A percentile compares a stretch with the other conserved stretches of the same genome.
These are phyloP conservation scores for Populus simonii DNA, from an alignment of 345 rosid genomes.

Conservation along the genomic window DNA sequence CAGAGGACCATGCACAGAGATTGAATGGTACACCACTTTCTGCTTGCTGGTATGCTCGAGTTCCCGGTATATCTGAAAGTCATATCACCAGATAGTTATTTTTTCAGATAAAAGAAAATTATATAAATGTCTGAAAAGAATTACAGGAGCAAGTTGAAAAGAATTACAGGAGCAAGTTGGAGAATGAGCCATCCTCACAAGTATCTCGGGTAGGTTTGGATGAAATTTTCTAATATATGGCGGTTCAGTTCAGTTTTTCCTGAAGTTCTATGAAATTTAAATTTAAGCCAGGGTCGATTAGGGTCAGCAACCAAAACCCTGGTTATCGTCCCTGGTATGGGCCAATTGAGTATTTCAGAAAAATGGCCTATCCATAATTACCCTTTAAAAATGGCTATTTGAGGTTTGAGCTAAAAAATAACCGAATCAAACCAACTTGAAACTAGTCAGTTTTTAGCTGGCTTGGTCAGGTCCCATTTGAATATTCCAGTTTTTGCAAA, in stretches of 20 bases:
- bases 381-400: neutral
- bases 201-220: neutral
- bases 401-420: neutral
- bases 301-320: neutral
- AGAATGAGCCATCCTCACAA: neutral
- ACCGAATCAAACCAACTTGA: neutral
- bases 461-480: neutral
- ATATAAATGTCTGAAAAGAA: neutral
- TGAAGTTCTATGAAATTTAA: neutral
- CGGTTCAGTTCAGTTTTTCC: neutral
- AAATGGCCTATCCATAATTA: neutral
- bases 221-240: neutral
- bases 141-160: neutral
- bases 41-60: constrained; percentile 58
- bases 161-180: neutral
- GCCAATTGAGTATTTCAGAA: neutral
- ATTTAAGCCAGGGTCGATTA: neutral
- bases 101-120: neutral
- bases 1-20: constrained; percentile 57
- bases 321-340: neutral
- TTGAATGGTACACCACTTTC: constrained; percentile 63
- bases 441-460: neutral
- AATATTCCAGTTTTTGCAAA: neutral
- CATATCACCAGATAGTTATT: constrained; percentile 3
- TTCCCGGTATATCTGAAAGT: constrained; percentile 84